Evolutionary conservation across 1,284 basidiomycete genomes (phyloP), one percentile per base, ranked within the genome.

Genomic region (Ceratobasidium sp.): DNA sequence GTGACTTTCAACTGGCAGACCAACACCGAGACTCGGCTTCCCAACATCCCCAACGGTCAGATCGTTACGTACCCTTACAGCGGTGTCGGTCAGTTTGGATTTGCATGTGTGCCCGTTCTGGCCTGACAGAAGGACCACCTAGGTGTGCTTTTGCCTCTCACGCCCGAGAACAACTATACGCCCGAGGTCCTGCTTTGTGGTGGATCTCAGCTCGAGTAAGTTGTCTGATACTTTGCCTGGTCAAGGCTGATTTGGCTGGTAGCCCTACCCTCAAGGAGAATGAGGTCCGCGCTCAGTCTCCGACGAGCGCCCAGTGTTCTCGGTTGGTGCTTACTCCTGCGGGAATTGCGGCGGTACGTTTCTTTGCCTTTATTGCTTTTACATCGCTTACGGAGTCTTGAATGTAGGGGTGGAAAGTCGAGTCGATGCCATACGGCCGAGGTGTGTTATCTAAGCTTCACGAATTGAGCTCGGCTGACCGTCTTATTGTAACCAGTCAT

Each of bases 51-150:
- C 2, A 94, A 95, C 80, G 91, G 90, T 52, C 90, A 95, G 16
- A 91, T 92, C n/a, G 89, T 95, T 46, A 94, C 93, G 0, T 96
- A 96, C 83, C 94, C 94, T 0, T 93, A 93, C 90, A 87, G 92
- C 23, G 93, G 91, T 27, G 59, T 77, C 3, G 80, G 18, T 69
- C 27, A 30, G 77, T 41, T 79, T 78, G 30, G 23, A 8, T 77
- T 84, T 14, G 78, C 0, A 82, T 82, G 8, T 73, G 83, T 5
- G 82, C 81, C 2, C 57, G 77, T 44, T 80, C 77, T 4, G 82
- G 83, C 78, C 75, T 78, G 38, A 41, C 38, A 41, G 38, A 10
- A 41, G 10, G 38, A 10, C 38, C 38, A 30, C 27, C 27, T 30
- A 41, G 92, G 87, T 3, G 82, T 93, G n/a, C 87, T 96, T 27